Conservation (phyloP, 1,139 yeast genomes). For the Debaryomyces psychrophilus region DNA sequence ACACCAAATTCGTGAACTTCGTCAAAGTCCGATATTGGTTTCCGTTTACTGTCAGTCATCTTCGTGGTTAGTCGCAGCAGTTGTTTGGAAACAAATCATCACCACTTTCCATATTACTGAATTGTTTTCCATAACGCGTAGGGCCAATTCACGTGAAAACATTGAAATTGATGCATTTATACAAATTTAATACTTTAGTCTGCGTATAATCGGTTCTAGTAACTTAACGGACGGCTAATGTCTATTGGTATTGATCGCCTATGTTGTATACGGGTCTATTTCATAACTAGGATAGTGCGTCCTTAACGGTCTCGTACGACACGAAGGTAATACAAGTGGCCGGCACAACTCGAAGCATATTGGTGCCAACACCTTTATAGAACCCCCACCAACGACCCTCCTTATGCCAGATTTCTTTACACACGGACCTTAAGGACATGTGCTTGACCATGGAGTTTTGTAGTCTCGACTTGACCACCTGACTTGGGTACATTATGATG, state of each 20-base stretch:
- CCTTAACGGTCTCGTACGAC: constrained; percentile 57
- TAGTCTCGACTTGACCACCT: constrained; percentile 75
- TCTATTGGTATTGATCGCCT: not conserved
- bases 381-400: constrained; percentile 62
- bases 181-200: not conserved
- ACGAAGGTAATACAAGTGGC: constrained; percentile 74
- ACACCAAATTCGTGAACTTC: not conserved
- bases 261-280: not conserved
- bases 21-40: not conserved
- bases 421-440: constrained; percentile 25
- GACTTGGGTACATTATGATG: constrained; percentile 77
- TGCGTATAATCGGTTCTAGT: too few relatives aligned
- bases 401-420: constrained; percentile 31
- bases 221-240: not conserved
- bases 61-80: not conserved
- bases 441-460: constrained; percentile 48
- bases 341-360: constrained; percentile 66
- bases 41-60: not conserved
- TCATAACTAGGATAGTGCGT: constrained; percentile 12
- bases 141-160: constrained; percentile 5
- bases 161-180: not conserved
- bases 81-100: not conserved
- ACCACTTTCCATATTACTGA: not conserved
- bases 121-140: constrained; percentile 4
- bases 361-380: constrained; percentile 73